These are phyloP conservation scores for Funneliformis geosporum DNA, from an alignment of 192 early-diverging fungal genomes.

Conservation along the genomic window DNA sequence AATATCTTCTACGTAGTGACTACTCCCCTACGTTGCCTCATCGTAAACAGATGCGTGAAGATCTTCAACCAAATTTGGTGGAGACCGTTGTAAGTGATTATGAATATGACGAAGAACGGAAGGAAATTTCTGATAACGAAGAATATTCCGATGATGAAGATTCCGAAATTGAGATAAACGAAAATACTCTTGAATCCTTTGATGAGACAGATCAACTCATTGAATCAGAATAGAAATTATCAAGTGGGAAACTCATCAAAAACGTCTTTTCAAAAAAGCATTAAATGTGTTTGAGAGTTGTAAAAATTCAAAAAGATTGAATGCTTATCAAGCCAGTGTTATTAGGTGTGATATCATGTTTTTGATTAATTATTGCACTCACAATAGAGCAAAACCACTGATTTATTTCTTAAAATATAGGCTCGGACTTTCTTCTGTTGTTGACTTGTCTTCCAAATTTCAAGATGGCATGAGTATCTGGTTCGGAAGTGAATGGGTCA, in stretches of 20 bases:
- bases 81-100: neutral
- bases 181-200: no score
- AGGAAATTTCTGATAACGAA: no score
- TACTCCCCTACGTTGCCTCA: neutral
- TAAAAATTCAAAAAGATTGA: neutral
- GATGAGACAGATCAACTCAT: no score
- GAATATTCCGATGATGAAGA: no score
- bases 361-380: neutral
- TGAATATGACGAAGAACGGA: no score
- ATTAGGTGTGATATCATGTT: conserved; percentile 17
- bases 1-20: neutral
- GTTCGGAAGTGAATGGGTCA: conserved; percentile 25
- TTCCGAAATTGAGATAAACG: no score
- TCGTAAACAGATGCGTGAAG: neutral
- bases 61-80: neutral
- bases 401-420: conserved; percentile 15
- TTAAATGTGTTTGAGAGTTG: neutral
- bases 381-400: neutral
- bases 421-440: conserved; percentile 27
- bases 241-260: neutral
- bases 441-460: conserved; percentile 35
- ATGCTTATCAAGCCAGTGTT: neutral
- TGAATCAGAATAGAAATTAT: no score
- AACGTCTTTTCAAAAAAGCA: neutral
- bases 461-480: conserved; percentile 24